A percentile compares a stretch with the other conserved stretches of the same genome.
phyloP scores from a whole-genome alignment of 345 rosid genomes.

The Eutrema yunnanense region DNA sequence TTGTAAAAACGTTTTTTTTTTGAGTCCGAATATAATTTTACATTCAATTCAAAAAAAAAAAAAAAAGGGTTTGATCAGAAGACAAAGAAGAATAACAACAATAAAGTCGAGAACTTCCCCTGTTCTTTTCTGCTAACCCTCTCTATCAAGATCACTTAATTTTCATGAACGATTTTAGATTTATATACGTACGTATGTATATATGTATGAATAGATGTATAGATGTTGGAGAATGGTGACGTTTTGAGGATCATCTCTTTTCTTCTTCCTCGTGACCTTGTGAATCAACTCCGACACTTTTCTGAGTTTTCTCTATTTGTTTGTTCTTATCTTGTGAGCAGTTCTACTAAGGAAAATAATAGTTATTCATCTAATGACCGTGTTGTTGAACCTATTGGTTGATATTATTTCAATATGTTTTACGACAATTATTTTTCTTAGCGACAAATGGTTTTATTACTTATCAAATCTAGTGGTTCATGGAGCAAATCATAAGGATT shows the following conservation, averaged over 20 bases:
- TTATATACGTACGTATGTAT: not conserved
- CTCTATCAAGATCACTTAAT: constrained; percentile 49
- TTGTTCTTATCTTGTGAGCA: constrained; percentile 8
- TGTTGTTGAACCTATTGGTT: too few relatives aligned
- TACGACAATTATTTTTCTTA: too few relatives aligned
- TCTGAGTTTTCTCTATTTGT: not conserved
- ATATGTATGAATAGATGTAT: constrained; percentile 15
- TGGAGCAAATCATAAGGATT: too few relatives aligned
- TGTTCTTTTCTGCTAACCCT: constrained; percentile 56
- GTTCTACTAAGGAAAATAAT: not conserved
- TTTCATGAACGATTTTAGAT: too few relatives aligned
- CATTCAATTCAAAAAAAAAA: too few relatives aligned
- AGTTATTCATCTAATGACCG: too few relatives aligned
- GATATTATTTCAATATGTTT: too few relatives aligned
- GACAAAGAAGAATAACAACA: constrained; percentile 35
- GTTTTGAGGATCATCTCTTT: constrained; percentile 20
- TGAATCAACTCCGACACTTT: constrained; percentile 16
- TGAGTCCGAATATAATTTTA: too few relatives aligned
- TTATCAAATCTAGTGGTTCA: too few relatives aligned
- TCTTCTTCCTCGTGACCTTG: constrained; percentile 6
- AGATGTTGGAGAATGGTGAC: constrained; percentile 17
- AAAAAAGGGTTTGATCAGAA: too few relatives aligned
- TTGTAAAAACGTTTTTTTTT: too few relatives aligned
- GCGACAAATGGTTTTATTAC: too few relatives aligned
- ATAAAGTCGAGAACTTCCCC: constrained; percentile 35